Conservation (phyloP, 2,329 filamentous ascomycete species). For the Polychaeton citri region DNA sequence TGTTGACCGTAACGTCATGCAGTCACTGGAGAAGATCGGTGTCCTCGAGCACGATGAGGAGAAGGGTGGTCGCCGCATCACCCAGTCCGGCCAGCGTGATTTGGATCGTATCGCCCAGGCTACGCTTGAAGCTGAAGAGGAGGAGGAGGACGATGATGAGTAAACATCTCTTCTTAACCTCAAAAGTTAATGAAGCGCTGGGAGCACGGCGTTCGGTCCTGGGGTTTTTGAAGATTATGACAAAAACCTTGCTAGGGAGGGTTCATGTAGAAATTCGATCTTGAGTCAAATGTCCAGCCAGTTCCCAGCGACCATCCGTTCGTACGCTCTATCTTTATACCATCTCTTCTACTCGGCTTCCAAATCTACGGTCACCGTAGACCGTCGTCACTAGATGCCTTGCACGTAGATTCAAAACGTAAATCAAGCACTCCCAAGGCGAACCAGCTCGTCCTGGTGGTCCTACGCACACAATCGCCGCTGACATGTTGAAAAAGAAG, state of each 20-base stretch:
- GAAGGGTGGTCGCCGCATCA: constrained; percentile 96
- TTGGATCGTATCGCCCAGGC: constrained; percentile 61
- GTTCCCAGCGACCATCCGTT: background rate
- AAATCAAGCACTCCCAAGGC: too few species aligned
- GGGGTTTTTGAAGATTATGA: background rate
- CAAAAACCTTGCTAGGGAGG: background rate
- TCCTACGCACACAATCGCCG: too few species aligned
- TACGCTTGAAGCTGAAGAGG: constrained; percentile 38
- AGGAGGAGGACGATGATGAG: constrained; percentile 29
- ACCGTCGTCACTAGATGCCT: too few species aligned
- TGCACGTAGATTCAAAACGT: too few species aligned
- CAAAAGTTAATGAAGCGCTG: background rate
- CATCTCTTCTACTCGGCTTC: background rate
- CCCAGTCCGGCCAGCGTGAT: constrained; percentile 96
- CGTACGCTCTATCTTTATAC: background rate
- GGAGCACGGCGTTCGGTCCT: background rate
- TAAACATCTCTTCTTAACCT: background rate
- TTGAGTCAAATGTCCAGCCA: background rate
- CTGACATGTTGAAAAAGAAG: too few species aligned
- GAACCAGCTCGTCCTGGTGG: too few species aligned
- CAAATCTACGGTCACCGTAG: too few species aligned
- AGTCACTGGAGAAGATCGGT: constrained; percentile 98
- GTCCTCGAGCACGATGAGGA: constrained; percentile 96
- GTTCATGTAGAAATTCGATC: background rate
- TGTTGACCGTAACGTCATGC: constrained; percentile 95